Conservation (phyloP, 2,329 filamentous ascomycete genomes). For the Hypoxylon sp. region DNA sequence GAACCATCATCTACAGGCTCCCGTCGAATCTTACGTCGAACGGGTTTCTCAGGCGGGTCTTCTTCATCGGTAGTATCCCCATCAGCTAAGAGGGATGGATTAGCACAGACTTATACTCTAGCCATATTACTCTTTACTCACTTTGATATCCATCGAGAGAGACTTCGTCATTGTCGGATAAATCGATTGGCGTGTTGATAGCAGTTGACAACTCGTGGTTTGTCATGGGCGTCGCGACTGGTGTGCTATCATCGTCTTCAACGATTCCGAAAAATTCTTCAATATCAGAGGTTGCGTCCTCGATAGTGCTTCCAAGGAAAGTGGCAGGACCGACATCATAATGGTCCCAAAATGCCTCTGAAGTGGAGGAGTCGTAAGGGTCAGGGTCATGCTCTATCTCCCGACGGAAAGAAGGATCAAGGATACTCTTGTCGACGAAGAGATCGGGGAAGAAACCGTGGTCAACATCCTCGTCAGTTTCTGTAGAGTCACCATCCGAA, state of each 20-base stretch:
- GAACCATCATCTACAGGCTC: constrained; percentile 59
- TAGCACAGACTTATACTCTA: constrained; percentile 55
- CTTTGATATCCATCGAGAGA: constrained; percentile 72
- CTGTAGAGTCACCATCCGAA: constrained; percentile 77
- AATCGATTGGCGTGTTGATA: constrained; percentile 54
- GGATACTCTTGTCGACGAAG: constrained; percentile 80
- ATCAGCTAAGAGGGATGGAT: constrained; percentile 63
- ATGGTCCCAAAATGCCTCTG: constrained; percentile 75
- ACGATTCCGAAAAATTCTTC: constrained; percentile 58
- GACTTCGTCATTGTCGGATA: constrained; percentile 56
- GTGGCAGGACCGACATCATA: constrained; percentile 65
- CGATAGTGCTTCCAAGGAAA: constrained; percentile 51
- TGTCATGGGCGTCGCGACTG: constrained; percentile 59
- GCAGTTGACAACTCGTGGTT: constrained; percentile 54
- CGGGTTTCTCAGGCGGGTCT: constrained; percentile 63
- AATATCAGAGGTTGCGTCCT: constrained; percentile 58
- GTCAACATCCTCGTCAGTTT: constrained; percentile 72
- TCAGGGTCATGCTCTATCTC: constrained; percentile 79
- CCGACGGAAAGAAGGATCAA: constrained; percentile 79
- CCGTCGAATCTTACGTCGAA: constrained; percentile 64
- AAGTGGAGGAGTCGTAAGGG: constrained; percentile 68
- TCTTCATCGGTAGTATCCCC: constrained; percentile 75
- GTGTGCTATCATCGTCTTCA: constrained; percentile 60
- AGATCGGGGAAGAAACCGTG: constrained; percentile 80
- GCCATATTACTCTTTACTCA: constrained; percentile 60